phyloP scores from a whole-genome alignment of 1,284 basidiomycete genomes.

The Sanguinoderma infundibulare region DNA sequence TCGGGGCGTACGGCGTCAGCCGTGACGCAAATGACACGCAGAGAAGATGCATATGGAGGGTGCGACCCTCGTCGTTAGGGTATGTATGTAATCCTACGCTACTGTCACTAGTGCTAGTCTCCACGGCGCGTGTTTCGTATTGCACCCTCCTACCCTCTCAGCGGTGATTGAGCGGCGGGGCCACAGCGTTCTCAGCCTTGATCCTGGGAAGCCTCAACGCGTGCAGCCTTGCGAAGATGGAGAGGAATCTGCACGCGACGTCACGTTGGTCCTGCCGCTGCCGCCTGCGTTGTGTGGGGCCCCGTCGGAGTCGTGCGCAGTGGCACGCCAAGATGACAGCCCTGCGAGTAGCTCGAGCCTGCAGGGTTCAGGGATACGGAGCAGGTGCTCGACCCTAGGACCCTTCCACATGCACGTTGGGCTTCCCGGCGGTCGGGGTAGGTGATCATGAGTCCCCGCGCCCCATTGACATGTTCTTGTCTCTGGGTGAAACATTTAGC shows the following conservation, averaged over 20 bases:
- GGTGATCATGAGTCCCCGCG: not conserved
- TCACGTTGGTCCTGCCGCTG: not conserved
- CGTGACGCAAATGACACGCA: not conserved
- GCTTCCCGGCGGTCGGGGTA: not conserved
- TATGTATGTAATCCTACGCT: not conserved
- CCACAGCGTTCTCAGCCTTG: not conserved
- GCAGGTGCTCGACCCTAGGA: not conserved
- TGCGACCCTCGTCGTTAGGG: conserved; percentile 24
- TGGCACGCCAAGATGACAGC: not conserved
- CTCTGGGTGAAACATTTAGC: not conserved
- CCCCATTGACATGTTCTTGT: not conserved
- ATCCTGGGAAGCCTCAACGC: not conserved
- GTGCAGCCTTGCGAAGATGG: not conserved
- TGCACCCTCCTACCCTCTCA: not conserved
- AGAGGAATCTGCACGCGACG: not conserved
- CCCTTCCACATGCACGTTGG: not conserved
- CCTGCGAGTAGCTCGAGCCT: not conserved
- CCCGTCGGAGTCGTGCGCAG: not conserved
- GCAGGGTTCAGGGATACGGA: no score
- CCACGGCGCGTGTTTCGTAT: not conserved
- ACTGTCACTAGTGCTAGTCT: not conserved
- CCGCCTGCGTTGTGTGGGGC: not conserved
- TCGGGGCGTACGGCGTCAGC: not conserved
- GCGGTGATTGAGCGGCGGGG: not conserved
- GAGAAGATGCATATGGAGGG: not conserved